These are phyloP conservation scores for Populus ilicifolia DNA, from an alignment of 345 rosid species.

Conservation along the genomic window DNA sequence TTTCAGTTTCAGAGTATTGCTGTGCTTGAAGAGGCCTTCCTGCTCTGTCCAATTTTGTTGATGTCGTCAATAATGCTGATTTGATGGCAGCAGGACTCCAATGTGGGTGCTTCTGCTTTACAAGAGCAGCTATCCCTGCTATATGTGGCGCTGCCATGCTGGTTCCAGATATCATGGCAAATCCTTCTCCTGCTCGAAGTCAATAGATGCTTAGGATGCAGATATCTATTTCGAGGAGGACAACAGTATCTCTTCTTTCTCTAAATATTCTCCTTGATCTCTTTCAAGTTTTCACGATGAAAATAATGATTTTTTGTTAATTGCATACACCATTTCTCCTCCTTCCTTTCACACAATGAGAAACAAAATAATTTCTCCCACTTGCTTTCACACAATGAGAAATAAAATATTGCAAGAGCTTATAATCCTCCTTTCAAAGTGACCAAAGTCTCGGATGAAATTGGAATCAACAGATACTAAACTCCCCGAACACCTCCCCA, in stretches of 20 bases:
- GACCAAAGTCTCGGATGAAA: background rate
- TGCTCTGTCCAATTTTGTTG: constrained; percentile 75
- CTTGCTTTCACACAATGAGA: background rate
- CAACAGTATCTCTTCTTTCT: background rate
- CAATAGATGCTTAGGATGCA: constrained; percentile 6
- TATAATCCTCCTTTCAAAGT: background rate
- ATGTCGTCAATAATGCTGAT: constrained; percentile 92
- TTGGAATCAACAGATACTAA: background rate
- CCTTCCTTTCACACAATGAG: background rate
- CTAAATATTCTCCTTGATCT: background rate
- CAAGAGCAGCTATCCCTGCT: constrained; percentile 96
- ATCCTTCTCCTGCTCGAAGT: constrained; percentile 75
- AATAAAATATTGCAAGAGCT: background rate
- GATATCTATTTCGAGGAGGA: background rate
- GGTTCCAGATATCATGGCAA: constrained; percentile 95
- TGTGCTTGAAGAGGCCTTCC: constrained; percentile 94
- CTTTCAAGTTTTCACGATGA: background rate
- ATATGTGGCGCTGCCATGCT: constrained; percentile 99
- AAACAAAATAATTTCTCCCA: too few relatives aligned
- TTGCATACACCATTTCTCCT: background rate
- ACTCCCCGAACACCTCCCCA: background rate
- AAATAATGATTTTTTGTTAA: too few relatives aligned
- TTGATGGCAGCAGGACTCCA: constrained; percentile 99
- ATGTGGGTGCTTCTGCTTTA: constrained; percentile 89
- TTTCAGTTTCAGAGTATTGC: constrained; percentile 80